These are phyloP conservation scores for Ustilago sp. DNA, from an alignment of 1,284 basidiomycete genomes.

Conservation along the genomic window DNA sequence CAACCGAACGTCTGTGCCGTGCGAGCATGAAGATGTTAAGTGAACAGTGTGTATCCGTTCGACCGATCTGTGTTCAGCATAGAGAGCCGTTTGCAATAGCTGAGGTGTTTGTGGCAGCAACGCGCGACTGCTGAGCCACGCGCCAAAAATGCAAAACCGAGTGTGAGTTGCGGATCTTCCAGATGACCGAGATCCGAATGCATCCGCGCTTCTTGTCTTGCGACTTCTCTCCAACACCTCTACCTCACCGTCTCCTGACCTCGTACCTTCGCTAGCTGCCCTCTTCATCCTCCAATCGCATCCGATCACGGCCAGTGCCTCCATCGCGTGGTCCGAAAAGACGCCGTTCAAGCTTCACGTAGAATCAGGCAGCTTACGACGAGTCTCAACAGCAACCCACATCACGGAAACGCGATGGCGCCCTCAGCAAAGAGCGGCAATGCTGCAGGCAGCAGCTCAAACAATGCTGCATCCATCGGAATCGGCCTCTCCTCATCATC, in stretches of 20 bases:
- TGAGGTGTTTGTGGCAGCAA: background rate
- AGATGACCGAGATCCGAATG: slow-evolving; percentile 34
- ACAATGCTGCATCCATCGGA: slow-evolving; percentile 34
- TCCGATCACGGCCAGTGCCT: background rate
- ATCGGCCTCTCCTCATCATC: slow-evolving; percentile 43
- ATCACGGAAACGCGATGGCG: slow-evolving; percentile 26
- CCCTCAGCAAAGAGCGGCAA: slow-evolving; percentile 35
- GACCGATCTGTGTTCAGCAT: no score
- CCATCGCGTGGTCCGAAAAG: background rate
- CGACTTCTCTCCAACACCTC: slow-evolving; percentile 11
- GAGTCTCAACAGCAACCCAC: background rate
- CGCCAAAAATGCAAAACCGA: slow-evolving; percentile 12
- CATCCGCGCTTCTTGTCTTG: slow-evolving; percentile 11
- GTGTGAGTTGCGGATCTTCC: slow-evolving; percentile 20
- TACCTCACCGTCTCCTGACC: background rate
- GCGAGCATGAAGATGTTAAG: background rate
- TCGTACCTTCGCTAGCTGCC: background rate
- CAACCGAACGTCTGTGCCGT: background rate
- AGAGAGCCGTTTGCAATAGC: no score
- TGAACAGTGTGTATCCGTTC: background rate
- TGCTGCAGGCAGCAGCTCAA: slow-evolving; percentile 32
- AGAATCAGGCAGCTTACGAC: background rate
- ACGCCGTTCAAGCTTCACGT: no score
- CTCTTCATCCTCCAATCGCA: background rate
- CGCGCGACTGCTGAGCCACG: slow-evolving; percentile 17